Base-by-base conservation (phyloP, 768 basidiomycete species). In the Sarcodon aspratus region DNA sequence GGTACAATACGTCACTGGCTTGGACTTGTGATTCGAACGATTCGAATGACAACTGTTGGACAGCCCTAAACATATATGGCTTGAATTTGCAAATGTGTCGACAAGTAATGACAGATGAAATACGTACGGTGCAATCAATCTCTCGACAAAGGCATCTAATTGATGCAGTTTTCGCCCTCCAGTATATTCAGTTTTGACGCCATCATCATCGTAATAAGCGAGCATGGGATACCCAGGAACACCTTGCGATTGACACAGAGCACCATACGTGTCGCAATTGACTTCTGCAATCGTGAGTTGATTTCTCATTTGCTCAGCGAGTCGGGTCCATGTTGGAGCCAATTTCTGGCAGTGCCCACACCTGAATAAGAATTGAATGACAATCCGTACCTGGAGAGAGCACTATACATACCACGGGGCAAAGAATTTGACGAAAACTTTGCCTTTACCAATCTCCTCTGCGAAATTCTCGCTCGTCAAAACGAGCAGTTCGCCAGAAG, bases 321-420 rank as follows among this genome's bases (percentile, higher is more conserved):
- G 75, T 45, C 84, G 71, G 1, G 67, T 68, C 89, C 92, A 98
- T 0, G 69, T 73, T 46, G 82, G 92, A 0, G 89, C 88, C 1
- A 98, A 73, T 60, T 89, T 89, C 69, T 96, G 94, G 75, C 95
- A 99, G 66, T 98, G 94, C 4, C 88, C 88, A 61, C 94, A 97
- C 89, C 77, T 78, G 31, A 17, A 7, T 9, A 36, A 27, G 6
- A 1, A 18, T 44, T 18, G 17, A 50, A 21, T 38, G 6, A 21
- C 42, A 37, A 9, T 12, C 18, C 1, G 38, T 8, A 10, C 5
- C 10, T 3, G 38, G 21, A 17, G n/a, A 6, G 13, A 2, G 43
- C 37, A n/a, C 7, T 51, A 44, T 21, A 59, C 63, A 33, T 58
- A 80, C 85, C 94, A 98, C 0, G 94, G 94, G 0, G 93, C 95